Evolutionary conservation across 495 filamentous ascomycete species (phyloP), one percentile per base, ranked within the genome.

Genomic region (Penicillium antarcticum): DNA sequence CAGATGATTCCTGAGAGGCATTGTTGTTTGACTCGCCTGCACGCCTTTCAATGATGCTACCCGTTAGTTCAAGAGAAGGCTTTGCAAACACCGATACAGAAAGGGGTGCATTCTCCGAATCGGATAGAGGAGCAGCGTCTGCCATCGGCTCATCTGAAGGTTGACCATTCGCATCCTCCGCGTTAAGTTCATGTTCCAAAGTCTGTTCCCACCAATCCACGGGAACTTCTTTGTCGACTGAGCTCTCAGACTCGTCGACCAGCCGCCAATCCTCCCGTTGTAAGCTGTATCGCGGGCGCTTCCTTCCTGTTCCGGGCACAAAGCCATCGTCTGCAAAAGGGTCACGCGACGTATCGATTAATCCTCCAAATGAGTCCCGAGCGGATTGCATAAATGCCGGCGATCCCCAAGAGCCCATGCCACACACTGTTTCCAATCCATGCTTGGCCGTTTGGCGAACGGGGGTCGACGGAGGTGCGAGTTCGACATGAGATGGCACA

Each of bases 321-420:
- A 66, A 74, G 0, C 83, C 84, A 61, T 85, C 87, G 51, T 86
- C 85, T 29, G 73, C 76, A 46, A 95, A 91, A 13, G 87, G 83
- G 56, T 88, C 82, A 50, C 81, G 80, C 11, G 69, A 71, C 9
- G 78, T 75, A 52, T 84, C 78, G 17, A 83, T 75, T 0, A 85
- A 64, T 1, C 78, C 76, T 0, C 80, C 81, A 49, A 81, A 82
- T 1, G 83, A 87, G 5, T 81, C 64, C 38, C 86, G 76, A 14
- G 76, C 71, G 19, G 84, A 74, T 56, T 84, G 88, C 16, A 88
- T 57, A 53, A 95, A 94, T 7, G 87, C 88, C 5, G 91, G 90
- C 5, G 91, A 94, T 17, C 78, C 71, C 75, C 82, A 94, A 4
- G 61, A 57, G 0, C 52, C 47, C 24, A 48, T 39, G 9, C 39